Evolutionary conservation across 2,329 filamentous ascomycete genomes (phyloP), one percentile per base, ranked within the genome.

Genomic region (Colletotrichum cordylinicola): DNA sequence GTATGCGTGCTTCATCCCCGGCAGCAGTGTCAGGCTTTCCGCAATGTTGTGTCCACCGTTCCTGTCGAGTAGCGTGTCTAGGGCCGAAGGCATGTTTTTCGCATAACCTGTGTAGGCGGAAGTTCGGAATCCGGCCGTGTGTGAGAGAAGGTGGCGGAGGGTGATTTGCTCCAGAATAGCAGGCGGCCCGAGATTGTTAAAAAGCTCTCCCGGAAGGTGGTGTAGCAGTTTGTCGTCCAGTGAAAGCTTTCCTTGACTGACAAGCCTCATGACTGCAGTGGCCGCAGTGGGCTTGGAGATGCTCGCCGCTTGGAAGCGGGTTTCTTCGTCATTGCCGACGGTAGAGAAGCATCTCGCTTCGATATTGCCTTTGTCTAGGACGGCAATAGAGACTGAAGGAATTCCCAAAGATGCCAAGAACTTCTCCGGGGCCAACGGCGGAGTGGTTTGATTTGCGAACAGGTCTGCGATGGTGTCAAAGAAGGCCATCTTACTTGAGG

Each of bases 31-130:
- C 39, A 74, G 33, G 27, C 35, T 43, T 16, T 70, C 72, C 6
- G 72, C 52, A 8, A 43, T 18, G 6, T 69, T 70, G 15, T 70
- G 39, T 4, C 65, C 75, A 10, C 76, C 77, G 13, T 67, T 61
- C n/a, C 37, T 48, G 43, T 78, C 79, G 1, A 65, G 21, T 6
- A 80, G 60, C 4, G 78, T 73, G 16, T 74, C 72, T 29, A 64
- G 18, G 15, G 72, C 72, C 6, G 72, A 56, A 2, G 72, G 72
- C 67, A 58, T 58, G n/a, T 55, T 56, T 10, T 58, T 18, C 8
- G 55, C 31, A 24, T 74, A 74, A 3, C 72, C 72, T 4, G 31
- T 24, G 21, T 70, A 74, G 2, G 35, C 31, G 9, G 67, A 21
- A 4, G 72, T 74, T 4, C 66, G 56, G 27, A 74, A 70, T 0